phyloP scores from a whole-genome alignment of 768 basidiomycete species.

The Trametes cinnabarina region DNA sequence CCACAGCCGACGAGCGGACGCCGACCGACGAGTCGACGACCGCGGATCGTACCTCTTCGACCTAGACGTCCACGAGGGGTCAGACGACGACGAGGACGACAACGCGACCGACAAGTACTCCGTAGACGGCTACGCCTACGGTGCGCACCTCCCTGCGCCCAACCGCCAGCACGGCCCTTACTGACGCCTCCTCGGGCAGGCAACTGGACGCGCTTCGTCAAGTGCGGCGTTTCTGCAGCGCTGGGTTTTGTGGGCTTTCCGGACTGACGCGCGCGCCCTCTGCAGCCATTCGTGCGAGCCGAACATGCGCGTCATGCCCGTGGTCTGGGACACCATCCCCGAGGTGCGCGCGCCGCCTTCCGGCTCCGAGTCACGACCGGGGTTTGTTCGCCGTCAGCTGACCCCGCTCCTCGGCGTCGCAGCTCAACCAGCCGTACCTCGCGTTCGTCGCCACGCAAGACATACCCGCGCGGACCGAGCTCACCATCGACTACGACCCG shows the following conservation, averaged over 20 bases:
- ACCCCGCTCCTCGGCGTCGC: background rate
- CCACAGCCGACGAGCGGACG: conserved; percentile 45
- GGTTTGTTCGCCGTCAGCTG: too few relatives aligned
- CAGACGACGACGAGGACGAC: conserved; percentile 34
- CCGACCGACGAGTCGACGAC: conserved; percentile 36
- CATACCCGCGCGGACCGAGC: conserved; percentile 52
- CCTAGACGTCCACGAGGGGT: conserved; percentile 53
- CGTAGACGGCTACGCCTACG: conserved; percentile 53
- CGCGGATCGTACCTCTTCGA: conserved; percentile 57
- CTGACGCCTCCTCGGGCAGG: conserved; percentile 37
- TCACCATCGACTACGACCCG: conserved; percentile 68
- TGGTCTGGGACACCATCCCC: conserved; percentile 60
- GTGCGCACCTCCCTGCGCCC: too few relatives aligned
- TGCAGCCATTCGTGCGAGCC: conserved; percentile 69
- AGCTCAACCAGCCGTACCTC: conserved; percentile 63
- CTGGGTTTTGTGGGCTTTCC: background rate
- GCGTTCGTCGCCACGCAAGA: conserved; percentile 51
- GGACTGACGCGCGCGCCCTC: conserved; percentile 1
- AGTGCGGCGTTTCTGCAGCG: conserved; percentile 40
- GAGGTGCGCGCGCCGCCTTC: conserved; percentile 37
- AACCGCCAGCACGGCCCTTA: too few relatives aligned
- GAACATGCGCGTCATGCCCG: conserved; percentile 55
- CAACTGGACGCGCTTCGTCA: conserved; percentile 76
- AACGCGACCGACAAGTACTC: conserved; percentile 37
- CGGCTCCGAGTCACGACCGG: background rate